Evolutionary conservation across 1,284 basidiomycete genomes (phyloP), one percentile per base, ranked within the genome.

Genomic region (Cutaneotrichosporon sp.): DNA sequence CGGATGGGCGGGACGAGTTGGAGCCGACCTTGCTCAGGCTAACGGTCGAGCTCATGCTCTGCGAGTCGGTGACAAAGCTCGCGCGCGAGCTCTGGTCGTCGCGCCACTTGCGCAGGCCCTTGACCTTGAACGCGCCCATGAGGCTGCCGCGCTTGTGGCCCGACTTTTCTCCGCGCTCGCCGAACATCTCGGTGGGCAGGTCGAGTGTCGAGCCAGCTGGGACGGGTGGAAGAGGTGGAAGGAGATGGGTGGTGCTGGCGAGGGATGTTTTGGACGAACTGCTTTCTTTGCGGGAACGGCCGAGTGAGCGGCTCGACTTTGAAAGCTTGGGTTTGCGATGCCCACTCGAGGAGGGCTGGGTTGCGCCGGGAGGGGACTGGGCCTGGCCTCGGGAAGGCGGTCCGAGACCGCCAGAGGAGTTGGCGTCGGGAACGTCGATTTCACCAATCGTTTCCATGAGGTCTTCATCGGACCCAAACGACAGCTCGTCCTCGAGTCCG

Each of bases 401-500:
- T 10, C 10, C 26, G 26, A 10, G 26, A 5, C 10, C 26, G 26
- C 7, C 26, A 30, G 26, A n/a, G n/a, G n/a, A 15, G 10, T 46
- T 10, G 18, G 13, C 26, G 13, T 34, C 35, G 1, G 51, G 54
- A 4, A 60, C n/a, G 2, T 48, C 35, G 18, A 59, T 56, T 37
- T 68, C 68, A 15, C 68, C 68, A 14, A 70, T 61, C 12, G 63
- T 58, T 38, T 65, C 66, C 48, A 70, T 52, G 15, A 65, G 56
- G 50, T 70, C 68, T 47, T 70, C 68, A 47, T 69, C 66, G 9
- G 65, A 65, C 13, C 65, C 67, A 50, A 68, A 71, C 2, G 64
- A 62, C 10, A 68, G 56, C 56, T 71, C 69, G 48, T 71, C 69
- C 43, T 71, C 69, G n/a, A 71, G 62, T n/a, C 69, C 69, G 13